Percentiles rank a stretch among this genome's conserved stretches.
Evolutionary conservation across 257 asterid genomes (phyloP).

Genomic region (Paraleonurus japonicus): DNA sequence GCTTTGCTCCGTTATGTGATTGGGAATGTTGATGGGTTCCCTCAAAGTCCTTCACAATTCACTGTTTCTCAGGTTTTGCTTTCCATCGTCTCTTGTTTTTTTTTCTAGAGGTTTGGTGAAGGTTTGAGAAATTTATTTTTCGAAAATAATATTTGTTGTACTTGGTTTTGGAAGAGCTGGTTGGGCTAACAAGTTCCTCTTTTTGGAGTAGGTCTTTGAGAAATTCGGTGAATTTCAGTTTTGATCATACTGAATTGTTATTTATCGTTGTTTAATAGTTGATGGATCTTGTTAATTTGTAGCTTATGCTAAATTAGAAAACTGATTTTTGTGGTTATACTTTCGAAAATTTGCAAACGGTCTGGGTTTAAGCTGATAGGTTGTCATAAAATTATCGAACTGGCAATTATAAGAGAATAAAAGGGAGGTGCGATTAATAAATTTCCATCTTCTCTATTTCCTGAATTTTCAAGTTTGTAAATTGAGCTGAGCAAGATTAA

Average conservation of each 20-base stretch:
- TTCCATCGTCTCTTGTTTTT: neutral
- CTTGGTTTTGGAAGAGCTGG: neutral
- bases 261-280: neutral
- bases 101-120: neutral
- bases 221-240: slow-evolving; percentile 2
- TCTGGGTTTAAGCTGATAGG: neutral
- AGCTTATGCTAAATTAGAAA: slow-evolving; percentile 1
- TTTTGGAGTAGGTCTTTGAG: neutral
- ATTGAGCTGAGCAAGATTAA: neutral
- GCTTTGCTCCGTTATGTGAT: slow-evolving; percentile 57
- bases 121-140: neutral
- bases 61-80: slow-evolving; percentile 66
- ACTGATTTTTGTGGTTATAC: neutral
- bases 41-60: slow-evolving; percentile 46
- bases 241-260: neutral
- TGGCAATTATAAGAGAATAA: neutral
- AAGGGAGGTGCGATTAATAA: neutral
- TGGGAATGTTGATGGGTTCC: slow-evolving; percentile 70
- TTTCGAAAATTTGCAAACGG: neutral
- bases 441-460: neutral
- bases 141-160: neutral
- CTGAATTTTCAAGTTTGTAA: neutral
- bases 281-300: neutral
- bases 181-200: neutral
- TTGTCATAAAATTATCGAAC: neutral